Evolutionary conservation across 225 moss, liverwort and hornwort genomes (phyloP), one percentile per base, ranked within the genome.

Genomic region (Polytrichum commune): DNA sequence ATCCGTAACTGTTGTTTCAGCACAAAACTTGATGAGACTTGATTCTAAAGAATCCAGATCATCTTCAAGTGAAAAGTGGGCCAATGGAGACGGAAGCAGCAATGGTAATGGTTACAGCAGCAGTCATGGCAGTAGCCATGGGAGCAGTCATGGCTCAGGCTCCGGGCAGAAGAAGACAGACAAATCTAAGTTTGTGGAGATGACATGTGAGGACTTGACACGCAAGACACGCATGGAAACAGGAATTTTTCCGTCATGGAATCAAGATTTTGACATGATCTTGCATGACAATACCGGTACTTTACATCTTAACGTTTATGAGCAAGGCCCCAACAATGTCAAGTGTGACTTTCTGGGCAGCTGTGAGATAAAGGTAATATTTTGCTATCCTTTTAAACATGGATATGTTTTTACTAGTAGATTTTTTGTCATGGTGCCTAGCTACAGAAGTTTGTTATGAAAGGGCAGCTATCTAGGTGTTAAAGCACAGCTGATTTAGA

Each of bases 331-430:
- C 9, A 86, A 86, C 71, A 92, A 88, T 73, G 84, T 97, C 73
- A 96, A 93, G 72, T 96, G 80, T 74, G 94, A 92, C 81, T 94
- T 92, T 72, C 63, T 97, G 46, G 97, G 97, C 63, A 91, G 77
- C 78, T 94, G 94, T 71, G 89, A 97, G 65, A 83, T 97, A 57
- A 97, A 94, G 92, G 97, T 97, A 65, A 77, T 23, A 22, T 58
- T 13, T 8, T 58, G n/a, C 6, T 20, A 20, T 22, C 58, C 7
- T 46, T 46, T 16, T 13, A 46, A 46, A 46, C 16, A 3, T 46
- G 46, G 46, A 46, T 46, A 13, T 46, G 13, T 13, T 46, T 46
- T 13, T 46, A 46, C 13, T 4, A 46, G 4, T 46, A 46, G 13
- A 46, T 13, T 46, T 13, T 46, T 13, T 46, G 46, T 46, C 46